Evolutionary conservation across 2,329 filamentous ascomycete genomes (phyloP).

Genomic region (Aureobasidium sp.): DNA sequence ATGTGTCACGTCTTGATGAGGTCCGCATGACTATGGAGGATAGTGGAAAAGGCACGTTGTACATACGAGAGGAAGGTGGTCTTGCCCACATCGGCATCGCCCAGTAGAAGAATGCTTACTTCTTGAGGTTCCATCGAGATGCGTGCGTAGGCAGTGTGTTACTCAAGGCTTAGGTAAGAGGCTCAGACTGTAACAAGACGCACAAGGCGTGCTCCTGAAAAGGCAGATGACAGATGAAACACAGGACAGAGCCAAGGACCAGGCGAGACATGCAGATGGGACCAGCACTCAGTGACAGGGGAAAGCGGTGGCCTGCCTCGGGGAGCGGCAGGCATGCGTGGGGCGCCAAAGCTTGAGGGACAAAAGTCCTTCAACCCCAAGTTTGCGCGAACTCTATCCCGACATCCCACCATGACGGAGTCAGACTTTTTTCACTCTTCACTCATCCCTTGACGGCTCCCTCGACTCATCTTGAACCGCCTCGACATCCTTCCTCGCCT

Average conservation of each 20-base stretch:
- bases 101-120: constrained; percentile 49
- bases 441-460: not conserved
- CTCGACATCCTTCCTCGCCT: not conserved
- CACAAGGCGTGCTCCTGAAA: not conserved
- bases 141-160: not conserved
- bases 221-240: not conserved
- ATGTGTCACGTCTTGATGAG: not conserved
- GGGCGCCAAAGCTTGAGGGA: not conserved
- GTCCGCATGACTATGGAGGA: not conserved
- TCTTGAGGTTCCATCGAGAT: constrained; percentile 25
- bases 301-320: not conserved
- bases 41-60: constrained; percentile 18
- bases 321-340: not conserved
- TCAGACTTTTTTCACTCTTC: not conserved
- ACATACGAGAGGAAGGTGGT: constrained; percentile 57
- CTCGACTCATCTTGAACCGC: not conserved
- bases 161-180: not conserved
- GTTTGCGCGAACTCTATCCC: constrained; percentile 8
- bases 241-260: not conserved
- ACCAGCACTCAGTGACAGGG: too few species aligned
- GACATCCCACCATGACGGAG: constrained; percentile 15
- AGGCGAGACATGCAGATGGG: not conserved
- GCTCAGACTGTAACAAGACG: not conserved
- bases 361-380: not conserved
- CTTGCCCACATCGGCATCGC: constrained; percentile 54